A percentile compares a stretch with the other conserved stretches of the same genome.
Evolutionary conservation across 345 rosid species (phyloP).

Genomic region (Eucalyptus curtisii): DNA sequence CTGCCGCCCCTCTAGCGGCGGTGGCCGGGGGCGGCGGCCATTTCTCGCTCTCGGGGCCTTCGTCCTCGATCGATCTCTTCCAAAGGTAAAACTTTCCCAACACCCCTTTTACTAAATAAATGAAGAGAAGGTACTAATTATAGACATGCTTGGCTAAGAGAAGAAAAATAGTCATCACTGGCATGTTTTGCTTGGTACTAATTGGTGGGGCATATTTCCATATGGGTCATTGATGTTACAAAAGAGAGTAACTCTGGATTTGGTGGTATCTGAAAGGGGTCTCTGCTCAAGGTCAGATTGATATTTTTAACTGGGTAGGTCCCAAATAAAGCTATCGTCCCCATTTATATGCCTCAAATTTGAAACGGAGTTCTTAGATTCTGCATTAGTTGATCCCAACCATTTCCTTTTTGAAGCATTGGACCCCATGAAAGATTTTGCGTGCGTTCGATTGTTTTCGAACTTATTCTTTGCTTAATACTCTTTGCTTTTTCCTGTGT

Average conservation of each 20-base stretch:
- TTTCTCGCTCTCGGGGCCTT: conserved; percentile 31
- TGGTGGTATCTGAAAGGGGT: background rate
- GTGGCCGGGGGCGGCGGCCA: conserved; percentile 22
- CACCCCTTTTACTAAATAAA: background rate
- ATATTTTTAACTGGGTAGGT: conserved; percentile 5
- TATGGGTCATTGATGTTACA: background rate
- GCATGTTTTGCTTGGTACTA: background rate
- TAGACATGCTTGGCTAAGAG: background rate
- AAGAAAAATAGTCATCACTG: background rate
- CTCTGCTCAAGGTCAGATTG: background rate
- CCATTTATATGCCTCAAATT: conserved; percentile 2
- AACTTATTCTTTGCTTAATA: background rate
- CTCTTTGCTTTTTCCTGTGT: background rate
- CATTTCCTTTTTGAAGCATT: conserved; percentile 12
- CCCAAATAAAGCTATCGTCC: background rate
- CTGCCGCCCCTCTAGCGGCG: conserved; percentile 1
- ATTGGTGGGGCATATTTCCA: background rate
- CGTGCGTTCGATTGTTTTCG: background rate
- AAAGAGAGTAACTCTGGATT: background rate
- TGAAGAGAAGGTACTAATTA: background rate
- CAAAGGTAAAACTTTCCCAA: background rate
- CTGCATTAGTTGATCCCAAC: conserved; percentile 42
- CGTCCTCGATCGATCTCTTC: conserved; percentile 47
- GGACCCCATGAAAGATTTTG: background rate
- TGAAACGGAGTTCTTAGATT: conserved; percentile 26